These are phyloP conservation scores for Phytophthora sp. DNA, from an alignment of 352 stramenopile species.

Conservation along the genomic window DNA sequence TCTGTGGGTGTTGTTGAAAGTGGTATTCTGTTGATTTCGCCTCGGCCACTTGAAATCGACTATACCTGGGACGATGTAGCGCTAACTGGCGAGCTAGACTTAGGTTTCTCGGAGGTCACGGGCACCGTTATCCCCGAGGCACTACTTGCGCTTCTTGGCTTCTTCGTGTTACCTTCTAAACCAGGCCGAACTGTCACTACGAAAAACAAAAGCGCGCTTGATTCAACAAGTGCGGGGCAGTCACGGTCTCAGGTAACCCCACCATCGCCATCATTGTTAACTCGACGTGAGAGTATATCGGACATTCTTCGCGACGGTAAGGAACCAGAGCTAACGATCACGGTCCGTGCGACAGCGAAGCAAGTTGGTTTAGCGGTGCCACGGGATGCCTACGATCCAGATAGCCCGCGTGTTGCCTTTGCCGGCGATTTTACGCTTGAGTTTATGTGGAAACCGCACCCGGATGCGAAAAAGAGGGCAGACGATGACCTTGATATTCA, in stretches of 20 bases:
- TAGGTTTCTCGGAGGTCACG: constrained; percentile 53
- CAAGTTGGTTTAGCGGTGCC: constrained; percentile 64
- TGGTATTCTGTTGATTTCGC: constrained; percentile 47
- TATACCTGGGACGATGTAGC: constrained; percentile 69
- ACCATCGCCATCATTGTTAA: constrained; percentile 29
- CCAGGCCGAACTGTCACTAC: not conserved
- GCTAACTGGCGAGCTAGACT: constrained; percentile 52
- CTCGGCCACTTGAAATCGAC: constrained; percentile 43
- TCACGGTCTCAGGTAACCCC: not conserved
- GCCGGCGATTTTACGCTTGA: constrained; percentile 61
- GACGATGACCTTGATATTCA: constrained; percentile 69
- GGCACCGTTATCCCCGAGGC: constrained; percentile 62
- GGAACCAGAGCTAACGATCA: constrained; percentile 53
- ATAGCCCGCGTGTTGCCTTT: constrained; percentile 57
- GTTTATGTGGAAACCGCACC: constrained; percentile 57
- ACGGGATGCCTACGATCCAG: constrained; percentile 46
- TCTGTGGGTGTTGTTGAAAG: constrained; percentile 2
- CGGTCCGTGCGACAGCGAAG: constrained; percentile 47
- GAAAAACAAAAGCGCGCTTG: not conserved
- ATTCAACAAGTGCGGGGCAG: not conserved
- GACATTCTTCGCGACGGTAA: constrained; percentile 53
- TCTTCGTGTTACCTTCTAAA: constrained; percentile 56
- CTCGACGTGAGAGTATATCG: constrained; percentile 54
- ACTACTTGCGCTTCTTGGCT: constrained; percentile 50
- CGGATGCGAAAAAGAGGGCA: constrained; percentile 11